Evolutionary conservation across 2,329 filamentous ascomycete genomes (phyloP).

Genomic region (Thelonectria olida): DNA sequence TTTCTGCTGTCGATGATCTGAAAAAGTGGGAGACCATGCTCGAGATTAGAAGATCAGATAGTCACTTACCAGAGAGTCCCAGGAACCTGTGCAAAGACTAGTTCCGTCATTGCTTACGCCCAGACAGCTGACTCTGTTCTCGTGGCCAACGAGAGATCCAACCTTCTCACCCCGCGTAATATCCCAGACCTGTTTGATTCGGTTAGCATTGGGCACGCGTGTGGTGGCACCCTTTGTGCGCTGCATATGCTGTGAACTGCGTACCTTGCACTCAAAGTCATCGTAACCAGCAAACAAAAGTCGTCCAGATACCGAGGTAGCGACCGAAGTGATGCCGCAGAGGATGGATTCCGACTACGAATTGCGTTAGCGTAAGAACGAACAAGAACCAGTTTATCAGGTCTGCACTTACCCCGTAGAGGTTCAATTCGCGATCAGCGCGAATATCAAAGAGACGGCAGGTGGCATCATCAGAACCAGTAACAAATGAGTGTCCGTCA

Average conservation of each 20-base stretch:
- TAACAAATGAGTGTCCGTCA: conserved; percentile 97
- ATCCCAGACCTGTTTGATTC: conserved; percentile 85
- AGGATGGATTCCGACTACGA: conserved; percentile 92
- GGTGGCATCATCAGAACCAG: conserved; percentile 95
- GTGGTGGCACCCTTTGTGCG: background rate
- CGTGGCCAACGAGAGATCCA: conserved; percentile 94
- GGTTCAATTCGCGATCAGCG: conserved; percentile 82
- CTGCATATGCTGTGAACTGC: conserved; percentile 36
- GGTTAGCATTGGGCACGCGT: conserved; percentile 20
- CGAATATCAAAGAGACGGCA: conserved; percentile 98
- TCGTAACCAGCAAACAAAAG: conserved; percentile 97
- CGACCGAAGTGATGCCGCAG: conserved; percentile 97
- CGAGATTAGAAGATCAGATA: too few species aligned
- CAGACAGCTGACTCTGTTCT: conserved; percentile 98
- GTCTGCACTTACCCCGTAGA: conserved; percentile 67
- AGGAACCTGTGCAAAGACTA: conserved; percentile 98
- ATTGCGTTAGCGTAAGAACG: conserved; percentile 27
- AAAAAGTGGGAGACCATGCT: too few species aligned
- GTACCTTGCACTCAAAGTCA: conserved; percentile 99
- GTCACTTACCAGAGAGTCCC: conserved; percentile 92
- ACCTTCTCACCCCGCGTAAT: conserved; percentile 96
- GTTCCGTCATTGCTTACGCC: conserved; percentile 99
- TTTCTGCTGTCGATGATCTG: background rate
- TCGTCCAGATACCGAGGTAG: conserved; percentile 95
- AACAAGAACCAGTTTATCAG: conserved; percentile 10